Evolutionary conservation across 768 basidiomycete species (phyloP).

Genomic region (Mrakia gelida): DNA sequence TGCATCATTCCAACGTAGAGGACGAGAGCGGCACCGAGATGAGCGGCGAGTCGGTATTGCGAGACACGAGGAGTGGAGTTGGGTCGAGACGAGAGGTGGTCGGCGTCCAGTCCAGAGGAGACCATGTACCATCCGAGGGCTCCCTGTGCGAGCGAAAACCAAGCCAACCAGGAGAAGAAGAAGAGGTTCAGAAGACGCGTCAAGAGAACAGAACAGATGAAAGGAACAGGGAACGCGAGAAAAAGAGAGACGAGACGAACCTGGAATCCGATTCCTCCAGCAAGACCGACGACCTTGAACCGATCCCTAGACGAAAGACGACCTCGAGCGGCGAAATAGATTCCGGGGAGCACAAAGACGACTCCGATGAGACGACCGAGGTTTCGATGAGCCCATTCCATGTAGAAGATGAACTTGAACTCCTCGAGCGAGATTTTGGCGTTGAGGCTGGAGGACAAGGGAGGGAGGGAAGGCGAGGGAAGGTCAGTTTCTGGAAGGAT

Average conservation of each 20-base stretch:
- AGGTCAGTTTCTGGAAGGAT: background rate
- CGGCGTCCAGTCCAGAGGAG: conserved; percentile 84
- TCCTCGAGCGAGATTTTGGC: conserved; percentile 78
- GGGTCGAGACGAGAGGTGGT: conserved; percentile 64
- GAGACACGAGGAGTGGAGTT: conserved; percentile 84
- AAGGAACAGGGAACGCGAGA: background rate
- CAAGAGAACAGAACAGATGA: background rate
- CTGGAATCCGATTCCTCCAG: conserved; percentile 68
- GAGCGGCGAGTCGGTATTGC: conserved; percentile 92
- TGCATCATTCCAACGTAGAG: conserved; percentile 92
- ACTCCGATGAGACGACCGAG: conserved; percentile 67
- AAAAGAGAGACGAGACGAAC: background rate
- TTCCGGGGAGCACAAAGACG: conserved; percentile 75
- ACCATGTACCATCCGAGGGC: conserved; percentile 99
- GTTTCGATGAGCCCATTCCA: conserved; percentile 96
- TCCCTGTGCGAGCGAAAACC: conserved; percentile 57
- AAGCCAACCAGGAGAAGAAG: background rate
- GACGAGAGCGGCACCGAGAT: conserved; percentile 82
- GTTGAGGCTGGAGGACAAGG: conserved; percentile 62
- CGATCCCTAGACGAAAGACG: conserved; percentile 64
- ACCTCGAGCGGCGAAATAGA: conserved; percentile 70
- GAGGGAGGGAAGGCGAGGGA: background rate
- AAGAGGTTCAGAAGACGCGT: background rate
- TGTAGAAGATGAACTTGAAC: conserved; percentile 94
- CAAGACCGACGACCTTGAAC: conserved; percentile 64